Conservation (phyloP, 306 rosid genomes). For the Crataegus laevigata region DNA sequence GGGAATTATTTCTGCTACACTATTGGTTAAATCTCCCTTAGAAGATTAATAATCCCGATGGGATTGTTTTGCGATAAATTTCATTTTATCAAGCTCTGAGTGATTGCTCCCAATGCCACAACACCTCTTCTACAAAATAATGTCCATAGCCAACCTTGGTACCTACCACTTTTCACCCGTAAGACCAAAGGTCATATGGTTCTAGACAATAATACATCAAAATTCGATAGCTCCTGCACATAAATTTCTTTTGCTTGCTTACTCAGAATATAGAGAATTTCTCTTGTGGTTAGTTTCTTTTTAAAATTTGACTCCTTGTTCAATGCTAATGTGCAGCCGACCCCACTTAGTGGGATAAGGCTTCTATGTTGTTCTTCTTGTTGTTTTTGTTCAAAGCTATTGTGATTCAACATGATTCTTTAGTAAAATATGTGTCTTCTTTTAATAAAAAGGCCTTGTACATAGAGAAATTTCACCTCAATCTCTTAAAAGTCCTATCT, state of each 20-base stretch:
- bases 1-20: conserved; percentile 5
- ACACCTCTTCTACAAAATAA: neutral
- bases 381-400: too few relatives aligned
- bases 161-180: too few relatives aligned
- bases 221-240: neutral
- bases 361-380: too few relatives aligned
- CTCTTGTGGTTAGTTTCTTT: neutral
- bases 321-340: neutral
- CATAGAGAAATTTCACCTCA: too few relatives aligned
- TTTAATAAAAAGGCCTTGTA: neutral
- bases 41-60: neutral
- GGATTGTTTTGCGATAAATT: neutral
- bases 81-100: neutral
- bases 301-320: neutral
- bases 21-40: neutral
- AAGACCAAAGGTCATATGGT: too few relatives aligned
- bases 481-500: neutral
- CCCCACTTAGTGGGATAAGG: too few relatives aligned
- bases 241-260: neutral
- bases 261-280: neutral
- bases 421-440: neutral
- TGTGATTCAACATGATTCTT: too few relatives aligned
- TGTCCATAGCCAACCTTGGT: neutral
- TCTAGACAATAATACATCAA: too few relatives aligned
- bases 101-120: neutral